These are phyloP conservation scores for Chlorokybus atmophyticus DNA, from an alignment of 139 green algal genomes.

Conservation along the genomic window DNA sequence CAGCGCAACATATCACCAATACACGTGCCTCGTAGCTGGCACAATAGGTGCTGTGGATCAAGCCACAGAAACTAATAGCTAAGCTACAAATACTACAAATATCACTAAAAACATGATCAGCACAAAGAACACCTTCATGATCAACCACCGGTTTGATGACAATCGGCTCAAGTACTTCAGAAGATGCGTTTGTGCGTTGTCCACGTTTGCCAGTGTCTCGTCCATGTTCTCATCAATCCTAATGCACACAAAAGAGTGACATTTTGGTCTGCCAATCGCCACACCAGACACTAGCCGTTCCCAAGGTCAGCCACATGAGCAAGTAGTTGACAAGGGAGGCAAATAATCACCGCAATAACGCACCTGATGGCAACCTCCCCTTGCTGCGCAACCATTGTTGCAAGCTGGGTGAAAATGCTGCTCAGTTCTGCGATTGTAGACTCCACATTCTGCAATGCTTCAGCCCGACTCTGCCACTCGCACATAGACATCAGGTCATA, in stretches of 20 bases:
- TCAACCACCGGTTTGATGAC: slow-evolving; percentile 77
- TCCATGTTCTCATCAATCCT: slow-evolving; percentile 97
- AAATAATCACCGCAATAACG: no score
- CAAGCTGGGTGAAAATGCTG: slow-evolving; percentile 94
- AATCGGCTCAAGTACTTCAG: slow-evolving; percentile 92
- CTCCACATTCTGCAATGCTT: slow-evolving; percentile 88
- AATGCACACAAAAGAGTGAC: no score
- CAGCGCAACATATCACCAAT: no score
- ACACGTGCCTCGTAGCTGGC: no score
- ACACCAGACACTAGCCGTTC: no score
- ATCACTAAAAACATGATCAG: slow-evolving; percentile 62
- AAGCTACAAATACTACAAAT: slow-evolving; percentile 75
- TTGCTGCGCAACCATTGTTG: slow-evolving; percentile 78
- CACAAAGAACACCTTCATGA: slow-evolving; percentile 69
- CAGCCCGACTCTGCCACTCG: slow-evolving; percentile 39
- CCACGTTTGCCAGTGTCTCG: slow-evolving; percentile 87
- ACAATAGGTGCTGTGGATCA: no score
- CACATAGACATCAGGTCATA: no score
- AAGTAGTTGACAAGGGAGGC: no score
- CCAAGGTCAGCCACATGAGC: no score
- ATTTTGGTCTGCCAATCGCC: no score
- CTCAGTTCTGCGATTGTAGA: slow-evolving; percentile 91
- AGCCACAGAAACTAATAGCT: no score
- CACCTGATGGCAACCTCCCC: slow-evolving; percentile 73
- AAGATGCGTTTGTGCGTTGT: slow-evolving; percentile 80